Evolutionary conservation across 257 asterid species (phyloP).

Genomic region (Nicotiana otophora): DNA sequence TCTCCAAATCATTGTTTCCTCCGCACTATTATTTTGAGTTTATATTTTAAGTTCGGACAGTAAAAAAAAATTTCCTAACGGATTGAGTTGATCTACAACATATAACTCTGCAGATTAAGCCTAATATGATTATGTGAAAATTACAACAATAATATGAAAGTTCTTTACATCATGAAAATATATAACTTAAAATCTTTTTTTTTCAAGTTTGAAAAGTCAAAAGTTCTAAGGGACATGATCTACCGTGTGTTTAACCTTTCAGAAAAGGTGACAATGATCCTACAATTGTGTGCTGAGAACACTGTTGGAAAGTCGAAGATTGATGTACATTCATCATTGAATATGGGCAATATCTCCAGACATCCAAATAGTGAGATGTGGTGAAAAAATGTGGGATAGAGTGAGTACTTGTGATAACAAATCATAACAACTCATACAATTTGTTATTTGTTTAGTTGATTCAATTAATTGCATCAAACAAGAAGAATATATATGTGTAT

Average conservation of each 20-base stretch:
- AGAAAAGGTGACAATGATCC: constrained; percentile 10
- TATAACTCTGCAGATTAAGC: neutral
- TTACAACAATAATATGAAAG: neutral
- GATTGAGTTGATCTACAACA: neutral
- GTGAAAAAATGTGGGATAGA: neutral
- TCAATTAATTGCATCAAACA: neutral
- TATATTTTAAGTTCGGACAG: neutral
- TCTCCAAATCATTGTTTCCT: neutral
- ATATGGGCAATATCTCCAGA: neutral
- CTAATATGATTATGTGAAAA: neutral
- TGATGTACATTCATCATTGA: neutral
- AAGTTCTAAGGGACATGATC: neutral
- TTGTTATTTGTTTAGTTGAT: neutral
- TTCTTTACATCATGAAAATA: neutral
- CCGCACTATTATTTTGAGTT: neutral
- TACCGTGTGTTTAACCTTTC: neutral
- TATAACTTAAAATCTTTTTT: neutral
- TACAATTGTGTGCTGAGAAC: neutral
- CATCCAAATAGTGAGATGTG: neutral
- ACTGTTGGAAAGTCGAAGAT: neutral
- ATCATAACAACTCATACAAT: neutral
- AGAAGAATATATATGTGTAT: neutral
- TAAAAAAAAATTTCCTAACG: neutral
- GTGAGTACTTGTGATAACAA: neutral
- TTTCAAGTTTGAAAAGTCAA: neutral